A percentile compares a stretch with the other conserved stretches of the same genome.
phyloP scores from a whole-genome alignment of 2,329 filamentous ascomycete genomes.

The Pseudomassariella vexata region DNA sequence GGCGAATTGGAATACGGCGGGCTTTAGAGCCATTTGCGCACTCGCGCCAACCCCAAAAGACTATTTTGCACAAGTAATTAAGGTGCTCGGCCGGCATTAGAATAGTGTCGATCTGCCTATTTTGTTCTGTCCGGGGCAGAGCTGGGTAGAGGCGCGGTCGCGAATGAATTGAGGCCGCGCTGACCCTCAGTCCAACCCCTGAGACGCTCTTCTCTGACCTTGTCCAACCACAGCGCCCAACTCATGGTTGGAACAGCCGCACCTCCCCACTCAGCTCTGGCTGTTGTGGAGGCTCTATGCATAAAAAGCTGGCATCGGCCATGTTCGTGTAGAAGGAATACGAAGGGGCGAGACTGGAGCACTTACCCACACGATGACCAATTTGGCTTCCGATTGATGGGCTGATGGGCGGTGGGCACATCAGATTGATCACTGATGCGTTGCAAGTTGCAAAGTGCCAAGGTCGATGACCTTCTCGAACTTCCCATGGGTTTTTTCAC shows the following conservation, averaged over 20 bases:
- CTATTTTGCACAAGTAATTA: slow-evolving; percentile 10
- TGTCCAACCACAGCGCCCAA: background rate
- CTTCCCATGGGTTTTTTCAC: background rate
- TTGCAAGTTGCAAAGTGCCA: too few relatives aligned
- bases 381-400: slow-evolving; percentile 7
- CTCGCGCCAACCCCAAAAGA: slow-evolving; percentile 9
- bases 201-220: background rate
- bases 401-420: background rate
- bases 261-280: background rate
- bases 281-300: too few relatives aligned
- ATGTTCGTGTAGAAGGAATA: slow-evolving; percentile 16
- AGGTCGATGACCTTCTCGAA: too few relatives aligned
- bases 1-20: too few relatives aligned
- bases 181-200: slow-evolving; percentile 1
- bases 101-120: slow-evolving; percentile 11
- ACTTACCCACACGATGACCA: slow-evolving; percentile 6
- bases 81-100: slow-evolving; percentile 6
- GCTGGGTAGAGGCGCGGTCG: background rate
- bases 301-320: slow-evolving; percentile 11
- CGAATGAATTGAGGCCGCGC: background rate
- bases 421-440: background rate
- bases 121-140: slow-evolving; percentile 3
- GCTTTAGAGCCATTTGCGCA: slow-evolving; percentile 5
- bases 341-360: slow-evolving; percentile 19
- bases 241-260: too few relatives aligned